A percentile compares a stretch with the other conserved stretches of the same genome.
phyloP scores from a whole-genome alignment of 805 yeast species.

The Lachancea cidri region DNA sequence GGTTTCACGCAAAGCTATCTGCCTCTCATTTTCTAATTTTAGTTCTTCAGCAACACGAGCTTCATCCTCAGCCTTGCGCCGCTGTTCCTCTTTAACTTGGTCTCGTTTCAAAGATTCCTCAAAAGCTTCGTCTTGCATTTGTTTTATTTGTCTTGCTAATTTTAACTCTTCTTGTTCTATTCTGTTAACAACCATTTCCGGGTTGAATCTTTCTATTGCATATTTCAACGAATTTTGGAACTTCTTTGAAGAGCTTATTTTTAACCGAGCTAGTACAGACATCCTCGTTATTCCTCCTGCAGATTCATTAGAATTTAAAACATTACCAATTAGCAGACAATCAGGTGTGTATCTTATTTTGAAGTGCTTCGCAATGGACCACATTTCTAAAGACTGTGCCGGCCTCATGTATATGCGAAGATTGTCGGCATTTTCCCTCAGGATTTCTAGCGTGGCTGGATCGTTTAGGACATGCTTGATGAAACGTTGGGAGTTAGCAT shows the following conservation, averaged over 20 bases:
- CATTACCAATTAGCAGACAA: constrained; percentile 49
- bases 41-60: constrained; percentile 4
- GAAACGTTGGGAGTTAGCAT: constrained; percentile 35
- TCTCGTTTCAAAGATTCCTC: constrained; percentile 56
- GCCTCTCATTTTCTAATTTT: constrained; percentile 9
- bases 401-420: constrained; percentile 61
- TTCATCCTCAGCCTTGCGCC: constrained; percentile 23
- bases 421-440: constrained; percentile 36
- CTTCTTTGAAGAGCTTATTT: constrained; percentile 27
- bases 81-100: constrained; percentile 45
- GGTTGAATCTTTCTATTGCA: constrained; percentile 50
- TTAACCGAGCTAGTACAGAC: constrained; percentile 32
- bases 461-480: constrained; percentile 44
- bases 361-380: constrained; percentile 56
- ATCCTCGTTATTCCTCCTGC: constrained; percentile 31
- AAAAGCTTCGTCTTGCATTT: constrained; percentile 65
- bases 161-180: constrained; percentile 56
- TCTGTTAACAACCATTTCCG: constrained; percentile 56
- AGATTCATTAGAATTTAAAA: constrained; percentile 40
- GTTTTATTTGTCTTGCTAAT: constrained; percentile 50
- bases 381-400: constrained; percentile 58
- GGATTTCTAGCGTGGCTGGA: constrained; percentile 37
- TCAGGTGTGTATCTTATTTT: constrained; percentile 52
- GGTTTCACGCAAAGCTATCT: constrained; percentile 15
- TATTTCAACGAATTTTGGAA: constrained; percentile 35